Conservation (phyloP, 2,329 filamentous ascomycete genomes). For the Ramularia endophylla region DNA sequence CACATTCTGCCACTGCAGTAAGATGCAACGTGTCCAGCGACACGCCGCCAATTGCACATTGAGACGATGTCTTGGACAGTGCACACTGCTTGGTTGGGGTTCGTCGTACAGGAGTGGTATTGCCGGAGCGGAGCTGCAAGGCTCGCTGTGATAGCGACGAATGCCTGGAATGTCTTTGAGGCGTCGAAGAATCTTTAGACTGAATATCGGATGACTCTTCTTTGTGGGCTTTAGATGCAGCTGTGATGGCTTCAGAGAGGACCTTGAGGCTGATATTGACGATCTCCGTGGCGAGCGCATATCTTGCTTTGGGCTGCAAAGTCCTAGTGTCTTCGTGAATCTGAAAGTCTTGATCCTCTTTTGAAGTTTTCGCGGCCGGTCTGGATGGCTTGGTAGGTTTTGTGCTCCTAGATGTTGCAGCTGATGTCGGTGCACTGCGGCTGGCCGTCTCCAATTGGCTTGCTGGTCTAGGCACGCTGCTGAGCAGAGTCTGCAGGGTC, state of each 20-base stretch:
- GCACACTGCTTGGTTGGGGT: slow-evolving; percentile 24
- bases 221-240: slow-evolving; percentile 10
- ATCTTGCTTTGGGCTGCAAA: slow-evolving; percentile 56
- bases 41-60: neutral
- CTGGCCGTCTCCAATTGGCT: slow-evolving; percentile 3
- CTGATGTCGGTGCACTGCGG: slow-evolving; percentile 2
- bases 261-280: slow-evolving; percentile 66
- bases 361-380: slow-evolving; percentile 3
- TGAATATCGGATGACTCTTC: neutral
- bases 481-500: slow-evolving; percentile 23
- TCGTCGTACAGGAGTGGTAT: slow-evolving; percentile 49
- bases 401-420: slow-evolving; percentile 4
- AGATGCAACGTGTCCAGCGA: slow-evolving; percentile 2
- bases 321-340: slow-evolving; percentile 31
- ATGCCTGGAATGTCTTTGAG: neutral
- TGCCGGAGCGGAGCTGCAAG: slow-evolving; percentile 41
- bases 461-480: slow-evolving; percentile 11
- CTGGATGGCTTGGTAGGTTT: slow-evolving; percentile 6
- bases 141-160: slow-evolving; percentile 17
- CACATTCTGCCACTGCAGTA: slow-evolving; percentile 59
- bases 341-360: slow-evolving; percentile 26
- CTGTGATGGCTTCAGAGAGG: slow-evolving; percentile 61
- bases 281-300: slow-evolving; percentile 64
- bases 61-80: slow-evolving; percentile 1
- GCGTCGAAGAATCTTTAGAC: neutral